Evolutionary conservation across 192 early-diverging fungal species (phyloP).

Genomic region (Chytriomyces sp.): DNA sequence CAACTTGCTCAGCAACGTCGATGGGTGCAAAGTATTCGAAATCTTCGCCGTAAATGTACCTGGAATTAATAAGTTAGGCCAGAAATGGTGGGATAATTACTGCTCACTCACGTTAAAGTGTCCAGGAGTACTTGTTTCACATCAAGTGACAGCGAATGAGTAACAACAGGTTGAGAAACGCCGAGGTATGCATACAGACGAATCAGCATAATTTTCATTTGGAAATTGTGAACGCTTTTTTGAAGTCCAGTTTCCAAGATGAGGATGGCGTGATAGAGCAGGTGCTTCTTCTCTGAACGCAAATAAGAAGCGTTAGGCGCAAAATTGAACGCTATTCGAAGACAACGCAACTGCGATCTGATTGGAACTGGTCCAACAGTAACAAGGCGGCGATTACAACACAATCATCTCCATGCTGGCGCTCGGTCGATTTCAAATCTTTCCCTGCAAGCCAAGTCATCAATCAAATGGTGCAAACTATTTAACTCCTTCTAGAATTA

Average conservation of each 20-base stretch:
- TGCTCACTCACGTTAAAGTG: conserved; percentile 67
- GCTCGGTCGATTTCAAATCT: conserved; percentile 67
- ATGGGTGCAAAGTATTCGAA: conserved; percentile 57
- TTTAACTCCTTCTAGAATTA: conserved; percentile 9
- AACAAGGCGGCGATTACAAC: conserved; percentile 66
- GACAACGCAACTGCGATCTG: conserved; percentile 23
- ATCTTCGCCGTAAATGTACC: conserved; percentile 72
- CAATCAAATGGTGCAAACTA: neutral
- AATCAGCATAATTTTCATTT: conserved; percentile 86
- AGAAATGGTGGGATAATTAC: neutral
- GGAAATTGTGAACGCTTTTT: conserved; percentile 79
- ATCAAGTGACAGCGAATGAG: conserved; percentile 72
- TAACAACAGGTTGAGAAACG: conserved; percentile 29
- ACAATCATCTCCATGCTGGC: conserved; percentile 82
- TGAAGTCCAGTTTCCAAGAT: conserved; percentile 77
- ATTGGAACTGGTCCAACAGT: conserved; percentile 57
- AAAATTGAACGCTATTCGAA: neutral
- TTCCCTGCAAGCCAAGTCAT: conserved; percentile 13
- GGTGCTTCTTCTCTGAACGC: neutral
- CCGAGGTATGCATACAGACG: conserved; percentile 77
- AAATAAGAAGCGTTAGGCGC: neutral
- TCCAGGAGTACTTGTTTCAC: conserved; percentile 94
- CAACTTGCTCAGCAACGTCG: conserved; percentile 55
- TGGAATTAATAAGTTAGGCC: conserved; percentile 19
- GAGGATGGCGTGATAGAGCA: conserved; percentile 51